A percentile compares a stretch with the other conserved stretches of the same genome.
These are phyloP conservation scores for Microcyclospora pomicola DNA, from an alignment of 2,329 filamentous ascomycete genomes.

Conservation along the genomic window DNA sequence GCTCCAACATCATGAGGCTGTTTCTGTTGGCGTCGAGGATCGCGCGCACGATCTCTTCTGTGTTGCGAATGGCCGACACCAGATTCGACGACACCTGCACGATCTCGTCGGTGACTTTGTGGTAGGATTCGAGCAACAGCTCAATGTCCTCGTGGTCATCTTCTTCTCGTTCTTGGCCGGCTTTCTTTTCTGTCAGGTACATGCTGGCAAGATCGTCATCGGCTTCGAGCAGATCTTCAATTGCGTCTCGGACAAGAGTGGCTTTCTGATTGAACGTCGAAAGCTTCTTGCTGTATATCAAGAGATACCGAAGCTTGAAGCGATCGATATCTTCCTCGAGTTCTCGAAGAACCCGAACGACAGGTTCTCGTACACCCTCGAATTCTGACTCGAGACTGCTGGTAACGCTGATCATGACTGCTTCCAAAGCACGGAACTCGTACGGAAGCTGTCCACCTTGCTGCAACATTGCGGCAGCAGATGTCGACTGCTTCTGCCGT, in stretches of 20 bases:
- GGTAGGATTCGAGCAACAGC: constrained; percentile 91
- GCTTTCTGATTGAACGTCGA: constrained; percentile 97
- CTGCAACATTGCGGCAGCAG: constrained; percentile 24
- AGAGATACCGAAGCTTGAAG: constrained; percentile 77
- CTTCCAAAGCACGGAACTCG: constrained; percentile 90
- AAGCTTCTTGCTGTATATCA: constrained; percentile 89
- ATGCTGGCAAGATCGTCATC: constrained; percentile 90
- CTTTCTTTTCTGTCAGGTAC: constrained; percentile 84
- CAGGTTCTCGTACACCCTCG: constrained; percentile 81
- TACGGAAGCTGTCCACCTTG: constrained; percentile 57
- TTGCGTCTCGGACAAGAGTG: constrained; percentile 80
- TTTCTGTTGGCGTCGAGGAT: constrained; percentile 98
- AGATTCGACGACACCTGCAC: constrained; percentile 88
- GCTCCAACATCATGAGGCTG: constrained; percentile 88
- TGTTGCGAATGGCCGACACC: constrained; percentile 90
- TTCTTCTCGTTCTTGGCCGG: constrained; percentile 57
- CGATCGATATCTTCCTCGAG: constrained; percentile 94
- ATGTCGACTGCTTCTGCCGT: constrained; percentile 55
- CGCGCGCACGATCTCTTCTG: constrained; percentile 93
- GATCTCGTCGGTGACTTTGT: constrained; percentile 96
- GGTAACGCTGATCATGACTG: constrained; percentile 86
- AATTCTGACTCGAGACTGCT: constrained; percentile 87
- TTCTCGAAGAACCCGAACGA: constrained; percentile 75
- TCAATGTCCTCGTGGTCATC: constrained; percentile 94
- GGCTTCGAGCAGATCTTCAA: constrained; percentile 88